Evolutionary conservation across 768 basidiomycete species (phyloP).

Genomic region (Hydnum rufescens): DNA sequence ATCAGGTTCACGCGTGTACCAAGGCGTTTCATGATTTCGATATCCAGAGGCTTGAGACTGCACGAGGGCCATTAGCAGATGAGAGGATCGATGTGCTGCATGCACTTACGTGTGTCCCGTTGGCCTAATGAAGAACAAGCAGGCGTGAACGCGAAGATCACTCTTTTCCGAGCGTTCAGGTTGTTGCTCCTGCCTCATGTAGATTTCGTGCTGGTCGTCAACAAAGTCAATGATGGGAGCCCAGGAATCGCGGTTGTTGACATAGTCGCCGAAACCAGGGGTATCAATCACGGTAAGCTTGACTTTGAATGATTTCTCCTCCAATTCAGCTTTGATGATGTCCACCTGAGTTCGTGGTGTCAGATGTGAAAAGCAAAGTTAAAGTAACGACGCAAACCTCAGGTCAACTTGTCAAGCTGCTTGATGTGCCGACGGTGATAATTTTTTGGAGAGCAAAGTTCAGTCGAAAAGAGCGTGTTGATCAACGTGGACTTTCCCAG

Average conservation of each 20-base stretch:
- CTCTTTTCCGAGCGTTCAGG: constrained; percentile 89
- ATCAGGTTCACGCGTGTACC: constrained; percentile 97
- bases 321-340: constrained; percentile 97
- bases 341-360: constrained; percentile 32
- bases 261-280: constrained; percentile 98
- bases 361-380: not conserved
- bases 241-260: constrained; percentile 99
- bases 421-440: constrained; percentile 77
- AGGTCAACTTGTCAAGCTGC: constrained; percentile 95
- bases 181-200: constrained; percentile 97
- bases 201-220: constrained; percentile 86
- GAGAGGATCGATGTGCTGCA: constrained; percentile 4
- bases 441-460: constrained; percentile 81
- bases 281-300: constrained; percentile 98
- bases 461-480: constrained; percentile 97
- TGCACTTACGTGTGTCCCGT: constrained; percentile 81
- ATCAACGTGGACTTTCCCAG: constrained; percentile 94
- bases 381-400: constrained; percentile 24
- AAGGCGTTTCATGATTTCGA: constrained; percentile 98
- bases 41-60: constrained; percentile 90
- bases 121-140: constrained; percentile 89
- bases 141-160: constrained; percentile 89
- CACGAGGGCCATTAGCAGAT: constrained; percentile 1
- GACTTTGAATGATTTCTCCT: constrained; percentile 98
- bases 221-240: constrained; percentile 96